phyloP scores from a whole-genome alignment of 768 basidiomycete genomes.

The Suillus weaverae region DNA sequence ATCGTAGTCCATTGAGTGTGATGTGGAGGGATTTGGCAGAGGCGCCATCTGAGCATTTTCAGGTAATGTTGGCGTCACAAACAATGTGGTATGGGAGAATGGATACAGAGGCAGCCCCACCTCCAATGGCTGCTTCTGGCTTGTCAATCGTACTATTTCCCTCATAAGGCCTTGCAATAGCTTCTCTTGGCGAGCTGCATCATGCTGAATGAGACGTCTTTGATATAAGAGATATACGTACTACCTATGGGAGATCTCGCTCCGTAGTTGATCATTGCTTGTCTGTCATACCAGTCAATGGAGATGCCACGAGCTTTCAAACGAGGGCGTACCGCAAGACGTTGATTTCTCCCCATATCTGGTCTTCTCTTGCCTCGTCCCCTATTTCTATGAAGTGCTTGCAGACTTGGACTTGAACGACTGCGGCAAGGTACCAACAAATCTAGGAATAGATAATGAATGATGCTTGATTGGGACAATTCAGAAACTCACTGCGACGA shows the following conservation, averaged over 20 bases:
- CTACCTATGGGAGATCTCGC: constrained; percentile 79
- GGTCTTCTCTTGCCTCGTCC: constrained; percentile 71
- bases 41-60: constrained; percentile 31
- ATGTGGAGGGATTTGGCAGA: constrained; percentile 23
- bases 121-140: constrained; percentile 76
- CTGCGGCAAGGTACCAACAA: constrained; percentile 89
- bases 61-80: constrained; percentile 47
- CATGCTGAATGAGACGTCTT: constrained; percentile 11
- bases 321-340: constrained; percentile 59
- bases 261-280: constrained; percentile 84
- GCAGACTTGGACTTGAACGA: constrained; percentile 83
- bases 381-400: constrained; percentile 82
- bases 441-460: constrained; percentile 48
- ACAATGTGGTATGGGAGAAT: constrained; percentile 69
- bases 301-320: neutral
- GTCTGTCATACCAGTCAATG: constrained; percentile 41
- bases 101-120: constrained; percentile 81
- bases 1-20: neutral
- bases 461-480: constrained; percentile 7
- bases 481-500: constrained; percentile 63
- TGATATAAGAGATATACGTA: constrained; percentile 39
- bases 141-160: constrained; percentile 82
- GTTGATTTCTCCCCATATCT: constrained; percentile 88
- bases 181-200: constrained; percentile 76
- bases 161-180: constrained; percentile 81